phyloP scores from a whole-genome alignment of 2,329 filamentous ascomycete genomes.

The Chalara sp. region DNA sequence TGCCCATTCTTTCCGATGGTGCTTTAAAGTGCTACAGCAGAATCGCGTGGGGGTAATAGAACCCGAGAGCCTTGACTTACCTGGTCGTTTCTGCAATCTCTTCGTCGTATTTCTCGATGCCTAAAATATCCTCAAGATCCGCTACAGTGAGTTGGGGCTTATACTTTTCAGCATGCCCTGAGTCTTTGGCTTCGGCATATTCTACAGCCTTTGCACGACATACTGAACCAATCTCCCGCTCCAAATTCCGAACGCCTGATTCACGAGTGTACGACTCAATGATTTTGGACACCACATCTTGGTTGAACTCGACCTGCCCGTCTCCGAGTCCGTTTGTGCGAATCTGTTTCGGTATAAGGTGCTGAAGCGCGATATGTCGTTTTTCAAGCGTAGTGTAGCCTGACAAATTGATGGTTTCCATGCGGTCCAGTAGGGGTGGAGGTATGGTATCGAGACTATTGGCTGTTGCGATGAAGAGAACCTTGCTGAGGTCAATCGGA shows the following conservation, averaged over 20 bases:
- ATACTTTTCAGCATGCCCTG: conserved; percentile 58
- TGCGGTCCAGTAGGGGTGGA: conserved; percentile 85
- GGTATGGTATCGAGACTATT: conserved; percentile 94
- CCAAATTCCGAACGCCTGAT: conserved; percentile 89
- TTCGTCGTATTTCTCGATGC: conserved; percentile 89
- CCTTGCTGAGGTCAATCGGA: conserved; percentile 90
- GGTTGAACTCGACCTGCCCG: conserved; percentile 68
- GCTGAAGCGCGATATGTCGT: conserved; percentile 84
- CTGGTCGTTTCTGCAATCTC: conserved; percentile 82
- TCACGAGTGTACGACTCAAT: conserved; percentile 96
- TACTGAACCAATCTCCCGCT: conserved; percentile 90
- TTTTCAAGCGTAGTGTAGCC: conserved; percentile 98
- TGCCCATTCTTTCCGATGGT: background rate
- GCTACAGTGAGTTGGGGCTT: conserved; percentile 64
- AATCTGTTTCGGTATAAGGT: conserved; percentile 95
- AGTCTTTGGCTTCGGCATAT: conserved; percentile 83
- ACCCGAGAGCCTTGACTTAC: conserved; percentile 10
- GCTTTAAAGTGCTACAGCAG: background rate
- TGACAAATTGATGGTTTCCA: conserved; percentile 91
- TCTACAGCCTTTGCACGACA: conserved; percentile 94
- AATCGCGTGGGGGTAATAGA: conserved; percentile 1
- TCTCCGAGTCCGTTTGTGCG: conserved; percentile 76
- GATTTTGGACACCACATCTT: conserved; percentile 87
- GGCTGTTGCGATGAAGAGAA: conserved; percentile 94
- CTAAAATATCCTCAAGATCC: conserved; percentile 85